phyloP scores from a whole-genome alignment of 2,329 filamentous ascomycete genomes.

The Aspergillus tamarii region DNA sequence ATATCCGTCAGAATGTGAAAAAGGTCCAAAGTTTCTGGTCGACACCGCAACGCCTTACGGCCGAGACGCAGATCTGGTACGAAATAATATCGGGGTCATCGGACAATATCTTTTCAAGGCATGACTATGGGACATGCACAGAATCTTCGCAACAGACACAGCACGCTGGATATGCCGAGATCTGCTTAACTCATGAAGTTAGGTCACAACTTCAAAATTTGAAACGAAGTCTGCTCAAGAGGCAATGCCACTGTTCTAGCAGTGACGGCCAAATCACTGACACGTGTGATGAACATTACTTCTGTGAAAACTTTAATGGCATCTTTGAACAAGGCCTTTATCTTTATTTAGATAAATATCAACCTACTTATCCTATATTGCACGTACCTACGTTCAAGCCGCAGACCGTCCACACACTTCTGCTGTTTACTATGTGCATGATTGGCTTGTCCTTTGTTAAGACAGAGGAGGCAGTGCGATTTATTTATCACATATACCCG shows the following conservation, averaged over 20 bases:
- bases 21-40: neutral
- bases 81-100: neutral
- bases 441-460: neutral
- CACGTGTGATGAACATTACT: neutral
- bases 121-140: neutral
- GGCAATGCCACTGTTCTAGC: neutral
- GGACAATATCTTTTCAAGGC: neutral
- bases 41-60: neutral
- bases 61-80: neutral
- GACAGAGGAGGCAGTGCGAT: neutral
- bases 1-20: neutral
- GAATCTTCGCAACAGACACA: neutral
- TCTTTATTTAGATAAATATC: neutral
- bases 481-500: neutral
- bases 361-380: neutral
- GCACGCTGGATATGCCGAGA: neutral
- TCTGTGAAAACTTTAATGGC: neutral
- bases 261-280: neutral
- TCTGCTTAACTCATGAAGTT: neutral
- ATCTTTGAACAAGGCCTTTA: constrained; percentile 4
- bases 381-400: neutral
- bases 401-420: neutral
- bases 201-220: neutral
- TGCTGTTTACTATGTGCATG: neutral
- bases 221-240: neutral